A percentile compares a stretch with the other conserved stretches of the same genome.
Conservation (phyloP, 2,329 filamentous ascomycete genomes). For the Aspergillus ruber region DNA sequence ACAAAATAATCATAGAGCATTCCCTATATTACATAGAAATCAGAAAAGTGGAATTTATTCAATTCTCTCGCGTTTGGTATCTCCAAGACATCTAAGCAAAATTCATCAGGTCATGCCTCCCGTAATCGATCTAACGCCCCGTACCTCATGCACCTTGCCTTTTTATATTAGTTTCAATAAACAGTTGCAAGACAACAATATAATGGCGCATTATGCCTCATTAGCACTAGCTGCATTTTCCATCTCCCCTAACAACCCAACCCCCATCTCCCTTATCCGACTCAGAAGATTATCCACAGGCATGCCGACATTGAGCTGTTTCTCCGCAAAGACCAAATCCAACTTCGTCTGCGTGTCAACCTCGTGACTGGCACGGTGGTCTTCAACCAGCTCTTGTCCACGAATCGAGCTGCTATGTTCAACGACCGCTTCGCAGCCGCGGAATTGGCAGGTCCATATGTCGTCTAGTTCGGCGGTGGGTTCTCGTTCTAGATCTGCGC, state of each 20-base stretch:
- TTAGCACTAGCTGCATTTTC: background rate
- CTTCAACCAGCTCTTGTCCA: slow-evolving; percentile 25
- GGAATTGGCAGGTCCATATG: slow-evolving; percentile 28
- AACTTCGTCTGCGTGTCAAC: slow-evolving; percentile 31
- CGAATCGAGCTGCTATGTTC: slow-evolving; percentile 27
- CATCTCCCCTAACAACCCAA: background rate
- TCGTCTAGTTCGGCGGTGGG: slow-evolving; percentile 15
- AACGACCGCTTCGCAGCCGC: slow-evolving; percentile 27
- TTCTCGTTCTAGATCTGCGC: slow-evolving; percentile 6
- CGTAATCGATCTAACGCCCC: too few relatives aligned
- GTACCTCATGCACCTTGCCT: too few relatives aligned
- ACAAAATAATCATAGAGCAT: too few relatives aligned
- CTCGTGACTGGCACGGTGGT: slow-evolving; percentile 28
- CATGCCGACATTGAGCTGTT: slow-evolving; percentile 26
- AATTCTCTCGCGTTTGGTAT: too few relatives aligned
- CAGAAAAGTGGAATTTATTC: too few relatives aligned
- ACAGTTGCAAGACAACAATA: background rate
- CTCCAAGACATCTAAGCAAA: too few relatives aligned
- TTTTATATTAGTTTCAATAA: too few relatives aligned
- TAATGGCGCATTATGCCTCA: background rate
- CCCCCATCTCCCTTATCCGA: slow-evolving; percentile 24
- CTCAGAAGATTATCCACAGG: slow-evolving; percentile 28
- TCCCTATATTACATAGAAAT: too few relatives aligned
- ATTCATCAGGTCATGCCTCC: too few relatives aligned
- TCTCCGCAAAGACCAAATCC: slow-evolving; percentile 30